Evolutionary conservation across 2,329 filamentous ascomycete species (phyloP), one percentile per base, ranked within the genome.

Genomic region (Juglanconis sp.): DNA sequence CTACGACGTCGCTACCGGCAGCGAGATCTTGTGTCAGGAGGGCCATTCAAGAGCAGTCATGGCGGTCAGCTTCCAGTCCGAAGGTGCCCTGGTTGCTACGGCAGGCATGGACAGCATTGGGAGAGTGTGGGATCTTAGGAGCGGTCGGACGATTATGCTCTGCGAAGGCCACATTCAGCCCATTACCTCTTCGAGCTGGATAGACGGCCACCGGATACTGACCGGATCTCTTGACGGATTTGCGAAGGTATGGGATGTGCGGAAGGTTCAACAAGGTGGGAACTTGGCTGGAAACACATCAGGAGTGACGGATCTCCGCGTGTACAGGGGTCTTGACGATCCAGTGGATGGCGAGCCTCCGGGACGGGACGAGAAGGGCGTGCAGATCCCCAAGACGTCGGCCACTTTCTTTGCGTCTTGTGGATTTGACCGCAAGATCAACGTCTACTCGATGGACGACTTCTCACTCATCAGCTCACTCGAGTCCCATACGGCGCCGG

Each of bases 221-320:
- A 92, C 92, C 0, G 93, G 92, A 1, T 96, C 92, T 13, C 92
- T 88, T 2, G 95, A 99, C 71, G 94, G 94, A 17, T 98, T 95
- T 85, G 87, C 96, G 69, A 98, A 97, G 74, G 97, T 94, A 76
- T 99, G 95, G 95, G 95, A 99, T 71, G 82, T 99, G 56, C 87
- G 95, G 50, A 94, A 95, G 68, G 93, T 98, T 53, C 85, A 90
- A 67, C 87, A 88, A 64, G 88, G 86, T 0, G 94, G 91, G 11
- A 91, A 90, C 17, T 89, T 99, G 51, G 95, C 94, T 53, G 94
- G 95, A 6, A 95, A 99, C 73, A 89, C 86, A 53, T 94, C 92
- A 65, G 90, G 95, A 38, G 93, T 99, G 7, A 95, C 92, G 1
- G 95, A 99, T 73, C 77, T 99, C 64, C 83, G 92, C 64, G 98